Evolutionary conservation across 257 asterid species (phyloP).

Genomic region (Linaria vulgaris): DNA sequence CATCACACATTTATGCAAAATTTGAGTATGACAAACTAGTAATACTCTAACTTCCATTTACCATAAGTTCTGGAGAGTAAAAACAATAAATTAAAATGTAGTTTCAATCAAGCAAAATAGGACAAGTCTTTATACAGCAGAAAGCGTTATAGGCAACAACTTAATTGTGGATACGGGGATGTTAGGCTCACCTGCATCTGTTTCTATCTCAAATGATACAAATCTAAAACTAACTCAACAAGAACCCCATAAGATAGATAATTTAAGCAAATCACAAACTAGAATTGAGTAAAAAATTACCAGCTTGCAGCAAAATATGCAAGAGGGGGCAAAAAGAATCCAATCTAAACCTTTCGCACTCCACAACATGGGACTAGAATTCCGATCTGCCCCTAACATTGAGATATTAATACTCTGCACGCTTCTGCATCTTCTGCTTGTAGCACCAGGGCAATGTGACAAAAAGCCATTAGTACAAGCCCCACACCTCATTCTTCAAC

Average conservation of each 20-base stretch:
- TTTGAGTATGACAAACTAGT: background rate
- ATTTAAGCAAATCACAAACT: slow-evolving; percentile 55
- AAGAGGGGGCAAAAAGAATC: slow-evolving; percentile 39
- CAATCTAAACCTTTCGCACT: no score
- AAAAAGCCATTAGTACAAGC: slow-evolving; percentile 15
- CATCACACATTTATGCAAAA: background rate
- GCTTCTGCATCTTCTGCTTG: slow-evolving; percentile 27
- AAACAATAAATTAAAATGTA: background rate
- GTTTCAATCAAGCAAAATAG: slow-evolving; percentile 38
- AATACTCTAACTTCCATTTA: background rate
- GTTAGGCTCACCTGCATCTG: slow-evolving; percentile 34
- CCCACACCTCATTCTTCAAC: slow-evolving; percentile 43
- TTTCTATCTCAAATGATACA: slow-evolving; percentile 54
- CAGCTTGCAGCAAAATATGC: slow-evolving; percentile 41
- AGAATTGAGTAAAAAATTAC: slow-evolving; percentile 59
- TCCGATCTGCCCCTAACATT: slow-evolving; percentile 20
- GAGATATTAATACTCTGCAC: slow-evolving; percentile 8
- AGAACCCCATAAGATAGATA: slow-evolving; percentile 35
- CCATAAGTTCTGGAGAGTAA: slow-evolving; percentile 4
- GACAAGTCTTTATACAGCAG: slow-evolving; percentile 45
- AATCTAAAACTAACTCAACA: slow-evolving; percentile 53
- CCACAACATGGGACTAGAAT: background rate
- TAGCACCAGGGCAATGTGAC: slow-evolving; percentile 5
- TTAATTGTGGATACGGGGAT: slow-evolving; percentile 29
- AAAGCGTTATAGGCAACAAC: slow-evolving; percentile 32